Percentiles rank a stretch among this genome's conserved stretches.
Conservation (phyloP, 805 yeast species). For the Saccharomyces mikatae region DNA sequence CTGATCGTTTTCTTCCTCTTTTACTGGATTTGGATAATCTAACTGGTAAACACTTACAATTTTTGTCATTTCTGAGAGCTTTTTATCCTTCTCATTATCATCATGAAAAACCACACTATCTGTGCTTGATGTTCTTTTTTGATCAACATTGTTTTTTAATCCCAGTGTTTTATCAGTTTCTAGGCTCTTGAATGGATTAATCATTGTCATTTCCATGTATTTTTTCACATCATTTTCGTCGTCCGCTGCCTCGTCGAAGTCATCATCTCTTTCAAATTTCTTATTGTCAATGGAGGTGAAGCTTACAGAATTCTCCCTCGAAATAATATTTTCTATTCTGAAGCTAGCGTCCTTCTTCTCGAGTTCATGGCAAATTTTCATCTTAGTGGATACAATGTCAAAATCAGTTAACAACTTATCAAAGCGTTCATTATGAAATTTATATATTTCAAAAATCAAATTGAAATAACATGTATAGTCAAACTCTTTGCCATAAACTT, state of each 20-base stretch:
- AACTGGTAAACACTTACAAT: slow-evolving; percentile 26
- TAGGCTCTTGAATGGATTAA: slow-evolving; percentile 21
- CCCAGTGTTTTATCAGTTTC: neutral
- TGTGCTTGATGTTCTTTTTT: slow-evolving; percentile 12
- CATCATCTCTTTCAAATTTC: neutral
- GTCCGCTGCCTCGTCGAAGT: slow-evolving; percentile 7
- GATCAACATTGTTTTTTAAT: neutral
- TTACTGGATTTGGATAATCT: slow-evolving; percentile 6
- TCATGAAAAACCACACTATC: slow-evolving; percentile 22
- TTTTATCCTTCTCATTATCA: slow-evolving; percentile 6
- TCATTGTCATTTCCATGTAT: slow-evolving; percentile 31
- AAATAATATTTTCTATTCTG: slow-evolving; percentile 4
- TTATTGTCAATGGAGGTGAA: neutral
- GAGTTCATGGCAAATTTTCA: slow-evolving; percentile 24
- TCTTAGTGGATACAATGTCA: slow-evolving; percentile 18
- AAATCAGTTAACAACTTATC: slow-evolving; percentile 8
- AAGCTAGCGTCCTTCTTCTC: slow-evolving; percentile 17
- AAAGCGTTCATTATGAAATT: slow-evolving; percentile 8
- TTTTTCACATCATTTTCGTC: slow-evolving; percentile 20
- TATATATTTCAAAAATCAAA: slow-evolving; percentile 12
- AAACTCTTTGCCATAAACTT: slow-evolving; percentile 25
- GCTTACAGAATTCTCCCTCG: neutral
- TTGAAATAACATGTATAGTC: slow-evolving; percentile 20
- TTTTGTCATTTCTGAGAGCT: slow-evolving; percentile 29
- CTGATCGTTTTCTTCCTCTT: slow-evolving; percentile 5